Evolutionary conservation across 2,329 filamentous ascomycete genomes (phyloP), one percentile per base, ranked within the genome.

Genomic region (Blumeria hordei): DNA sequence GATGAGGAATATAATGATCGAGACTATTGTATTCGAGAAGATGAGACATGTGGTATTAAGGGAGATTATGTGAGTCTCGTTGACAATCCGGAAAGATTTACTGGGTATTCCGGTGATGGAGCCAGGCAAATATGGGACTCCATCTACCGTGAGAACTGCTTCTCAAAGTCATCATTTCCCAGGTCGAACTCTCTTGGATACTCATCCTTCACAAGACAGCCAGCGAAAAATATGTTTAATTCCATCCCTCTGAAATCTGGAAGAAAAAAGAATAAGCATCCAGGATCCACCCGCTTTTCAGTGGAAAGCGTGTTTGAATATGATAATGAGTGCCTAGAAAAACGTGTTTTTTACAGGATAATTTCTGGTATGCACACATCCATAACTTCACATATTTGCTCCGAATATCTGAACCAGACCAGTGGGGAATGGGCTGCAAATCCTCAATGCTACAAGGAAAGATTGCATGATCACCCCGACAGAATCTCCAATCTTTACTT

Each of bases 311-410:
- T n/a, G 3, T 45, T 45, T 21, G 43, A 10, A 16, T 45, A 45
- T 51, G 88, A 94, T 61, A 88, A 95, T 61, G 85, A 94, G 65
- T 98, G 92, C 64, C 71, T 98, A 28, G 92, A 98, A 72, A 96
- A 98, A 74, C 83, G 92, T n/a, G 92, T 96, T 39, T 98, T 98
- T 67, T 92, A 96, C 69, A 78, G 88, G 6, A 80, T 98, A 59
- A 80, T 98, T 58, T 94, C 88, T 54, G 92, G 92, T 45, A 95
- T 98, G 92, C 92, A 98, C 68, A 87, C 92, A 14, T 94, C 88
- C 59, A 98, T 98, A 67, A 94, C 87, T 60, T 85, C 88, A 0
- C 92, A 98, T 68, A 73, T 98, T 44, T 98, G 92, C 75, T 92
- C 85, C 80, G 85, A 96, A 64, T 94, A 92, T 64, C 72, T 96